Percentiles rank a stretch among this genome's conserved stretches.
phyloP scores from a whole-genome alignment of 495 filamentous ascomycete species.

The Hypoxylon fuscum region DNA sequence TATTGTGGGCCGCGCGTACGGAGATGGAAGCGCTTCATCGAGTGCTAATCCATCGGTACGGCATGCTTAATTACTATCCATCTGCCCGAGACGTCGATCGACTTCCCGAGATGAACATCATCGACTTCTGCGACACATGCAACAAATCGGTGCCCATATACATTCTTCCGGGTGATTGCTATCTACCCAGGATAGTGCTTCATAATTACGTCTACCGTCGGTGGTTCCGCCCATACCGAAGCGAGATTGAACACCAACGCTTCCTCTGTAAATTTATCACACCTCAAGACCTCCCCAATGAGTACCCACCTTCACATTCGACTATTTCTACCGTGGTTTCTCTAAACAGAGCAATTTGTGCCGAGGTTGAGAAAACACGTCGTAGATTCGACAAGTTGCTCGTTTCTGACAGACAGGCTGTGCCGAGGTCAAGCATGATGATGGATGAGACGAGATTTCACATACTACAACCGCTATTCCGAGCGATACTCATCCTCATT shows the following conservation, averaged over 20 bases:
- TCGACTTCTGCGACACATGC: not conserved
- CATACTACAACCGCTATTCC: not conserved
- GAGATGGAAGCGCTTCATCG: not conserved
- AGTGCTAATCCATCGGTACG: slow-evolving; percentile 19
- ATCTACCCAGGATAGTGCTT: not conserved
- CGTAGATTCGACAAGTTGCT: not conserved
- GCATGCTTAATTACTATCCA: not conserved
- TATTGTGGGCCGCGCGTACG: not conserved
- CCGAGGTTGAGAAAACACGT: not conserved
- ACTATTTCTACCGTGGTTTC: not conserved
- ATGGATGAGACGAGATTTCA: not conserved
- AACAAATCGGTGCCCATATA: not conserved
- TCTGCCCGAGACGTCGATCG: not conserved
- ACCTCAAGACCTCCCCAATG: not conserved
- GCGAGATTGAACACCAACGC: slow-evolving; percentile 18
- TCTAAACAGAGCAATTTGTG: not conserved
- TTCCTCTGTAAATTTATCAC: slow-evolving; percentile 21
- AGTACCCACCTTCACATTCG: not conserved
- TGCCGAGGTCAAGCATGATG: no score
- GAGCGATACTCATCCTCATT: slow-evolving; percentile 14
- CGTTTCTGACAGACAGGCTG: no score
- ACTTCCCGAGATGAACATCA: not conserved
- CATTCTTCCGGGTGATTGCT: not conserved
- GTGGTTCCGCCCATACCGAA: slow-evolving; percentile 20
- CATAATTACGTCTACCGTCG: slow-evolving; percentile 23